These are phyloP conservation scores for Skeletonema grethae DNA, from an alignment of 108 stramenopile genomes.

Conservation along the genomic window DNA sequence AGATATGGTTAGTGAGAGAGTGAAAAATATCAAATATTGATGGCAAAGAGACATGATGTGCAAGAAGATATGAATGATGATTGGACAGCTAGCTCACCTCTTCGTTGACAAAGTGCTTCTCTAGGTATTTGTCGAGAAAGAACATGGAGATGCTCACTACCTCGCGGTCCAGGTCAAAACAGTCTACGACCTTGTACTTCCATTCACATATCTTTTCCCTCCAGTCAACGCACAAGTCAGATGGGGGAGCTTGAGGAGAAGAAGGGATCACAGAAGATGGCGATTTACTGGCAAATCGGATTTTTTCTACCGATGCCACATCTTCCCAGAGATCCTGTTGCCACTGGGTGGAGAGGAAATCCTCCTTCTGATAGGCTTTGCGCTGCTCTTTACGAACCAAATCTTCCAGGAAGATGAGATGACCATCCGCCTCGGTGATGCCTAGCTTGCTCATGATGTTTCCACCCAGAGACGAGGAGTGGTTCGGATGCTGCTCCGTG, in stretches of 20 bases:
- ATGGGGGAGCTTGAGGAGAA: background rate
- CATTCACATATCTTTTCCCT: constrained; percentile 67
- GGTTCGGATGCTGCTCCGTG: no score
- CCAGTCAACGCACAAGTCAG: constrained; percentile 17
- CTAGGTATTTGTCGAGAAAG: constrained; percentile 70
- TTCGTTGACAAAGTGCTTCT: constrained; percentile 24
- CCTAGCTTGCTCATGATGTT: background rate
- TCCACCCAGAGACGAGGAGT: no score
- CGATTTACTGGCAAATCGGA: constrained; percentile 10
- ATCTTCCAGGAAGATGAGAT: constrained; percentile 19
- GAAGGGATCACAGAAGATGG: constrained; percentile 24
- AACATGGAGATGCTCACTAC: constrained; percentile 67
- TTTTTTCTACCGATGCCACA: constrained; percentile 1
- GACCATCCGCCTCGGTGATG: background rate
- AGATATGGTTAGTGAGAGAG: background rate
- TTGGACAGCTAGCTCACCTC: constrained; percentile 9
- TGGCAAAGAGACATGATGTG: background rate
- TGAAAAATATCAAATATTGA: background rate
- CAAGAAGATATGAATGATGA: background rate
- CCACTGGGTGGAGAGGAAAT: constrained; percentile 23
- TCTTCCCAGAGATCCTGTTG: constrained; percentile 5
- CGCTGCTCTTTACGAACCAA: constrained; percentile 16
- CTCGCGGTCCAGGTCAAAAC: constrained; percentile 74
- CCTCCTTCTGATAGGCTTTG: constrained; percentile 16
- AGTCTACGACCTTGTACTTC: constrained; percentile 78